A percentile compares a stretch with the other conserved stretches of the same genome.
These are phyloP conservation scores for Claviceps pusilla DNA, from an alignment of 2,329 filamentous ascomycete genomes.

Conservation along the genomic window DNA sequence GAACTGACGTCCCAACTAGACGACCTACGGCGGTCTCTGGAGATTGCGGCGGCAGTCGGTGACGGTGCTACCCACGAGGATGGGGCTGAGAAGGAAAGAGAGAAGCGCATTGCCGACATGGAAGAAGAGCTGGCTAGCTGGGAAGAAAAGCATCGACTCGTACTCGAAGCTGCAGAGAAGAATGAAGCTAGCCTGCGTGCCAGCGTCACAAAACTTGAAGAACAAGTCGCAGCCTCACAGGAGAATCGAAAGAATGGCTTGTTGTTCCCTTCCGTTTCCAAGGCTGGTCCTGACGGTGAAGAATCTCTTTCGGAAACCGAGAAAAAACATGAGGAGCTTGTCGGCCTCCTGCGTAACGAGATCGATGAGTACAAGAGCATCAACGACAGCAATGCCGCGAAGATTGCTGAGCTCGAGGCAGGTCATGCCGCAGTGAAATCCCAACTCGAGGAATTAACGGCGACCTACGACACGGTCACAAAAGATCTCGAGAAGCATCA, in stretches of 20 bases:
- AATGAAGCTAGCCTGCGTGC: constrained; percentile 59
- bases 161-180: constrained; percentile 53
- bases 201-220: constrained; percentile 61
- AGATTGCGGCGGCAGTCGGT: constrained; percentile 11
- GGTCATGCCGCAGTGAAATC: constrained; percentile 50
- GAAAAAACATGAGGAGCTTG: constrained; percentile 41
- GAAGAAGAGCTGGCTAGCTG: constrained; percentile 58
- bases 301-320: constrained; percentile 32
- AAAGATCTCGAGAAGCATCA: constrained; percentile 31
- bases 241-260: constrained; percentile 33
- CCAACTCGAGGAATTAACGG: constrained; percentile 52
- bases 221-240: constrained; percentile 37
- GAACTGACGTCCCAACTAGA: constrained; percentile 60
- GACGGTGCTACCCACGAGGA: constrained; percentile 11
- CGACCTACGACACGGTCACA: constrained; percentile 38
- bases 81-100: constrained; percentile 16
- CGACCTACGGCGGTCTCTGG: constrained; percentile 43
- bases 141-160: constrained; percentile 60
- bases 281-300: constrained; percentile 21
- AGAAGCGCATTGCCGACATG: constrained; percentile 44
- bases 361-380: constrained; percentile 69
- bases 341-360: constrained; percentile 52
- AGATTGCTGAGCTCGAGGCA: constrained; percentile 60
- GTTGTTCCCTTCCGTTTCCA: constrained; percentile 16
- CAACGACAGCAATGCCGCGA: constrained; percentile 51